phyloP scores from a whole-genome alignment of 2,329 filamentous ascomycete genomes.

The Macrophomina tecta region DNA sequence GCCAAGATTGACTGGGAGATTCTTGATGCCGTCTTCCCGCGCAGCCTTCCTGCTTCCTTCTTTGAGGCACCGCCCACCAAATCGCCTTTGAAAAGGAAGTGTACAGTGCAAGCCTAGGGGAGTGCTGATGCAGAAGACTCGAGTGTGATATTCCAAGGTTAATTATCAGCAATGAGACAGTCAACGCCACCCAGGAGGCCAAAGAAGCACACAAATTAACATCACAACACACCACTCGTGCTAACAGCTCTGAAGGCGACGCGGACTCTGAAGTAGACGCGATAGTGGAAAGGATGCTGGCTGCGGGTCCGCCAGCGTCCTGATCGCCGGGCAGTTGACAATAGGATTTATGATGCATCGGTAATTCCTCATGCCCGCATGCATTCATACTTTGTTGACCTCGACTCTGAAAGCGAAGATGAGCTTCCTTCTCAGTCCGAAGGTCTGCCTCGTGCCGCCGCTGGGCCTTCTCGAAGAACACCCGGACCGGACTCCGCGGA shows the following conservation, averaged over 20 bases:
- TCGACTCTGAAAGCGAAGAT: constrained; percentile 14
- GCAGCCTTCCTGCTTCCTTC: constrained; percentile 37
- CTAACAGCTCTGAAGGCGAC: background rate
- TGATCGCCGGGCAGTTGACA: background rate
- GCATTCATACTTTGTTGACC: background rate
- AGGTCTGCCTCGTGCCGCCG: background rate
- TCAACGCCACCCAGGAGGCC: background rate
- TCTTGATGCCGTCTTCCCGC: constrained; percentile 40
- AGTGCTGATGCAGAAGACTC: background rate
- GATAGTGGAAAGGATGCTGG: background rate
- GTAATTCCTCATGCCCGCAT: too few relatives aligned
- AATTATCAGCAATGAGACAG: background rate
- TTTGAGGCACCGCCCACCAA: constrained; percentile 32
- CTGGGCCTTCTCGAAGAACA: background rate
- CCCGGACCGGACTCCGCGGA: background rate
- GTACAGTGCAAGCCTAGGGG: background rate
- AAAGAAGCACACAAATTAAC: background rate
- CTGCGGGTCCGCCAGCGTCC: background rate
- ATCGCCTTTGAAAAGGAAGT: constrained; percentile 16
- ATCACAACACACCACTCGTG: background rate
- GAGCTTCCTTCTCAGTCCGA: background rate
- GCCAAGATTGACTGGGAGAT: constrained; percentile 46
- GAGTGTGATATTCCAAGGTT: background rate
- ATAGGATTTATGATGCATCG: background rate
- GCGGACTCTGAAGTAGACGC: background rate